Base-by-base conservation (phyloP, 169 alveolate species). In the Cryptosporidium parvum region DNA sequence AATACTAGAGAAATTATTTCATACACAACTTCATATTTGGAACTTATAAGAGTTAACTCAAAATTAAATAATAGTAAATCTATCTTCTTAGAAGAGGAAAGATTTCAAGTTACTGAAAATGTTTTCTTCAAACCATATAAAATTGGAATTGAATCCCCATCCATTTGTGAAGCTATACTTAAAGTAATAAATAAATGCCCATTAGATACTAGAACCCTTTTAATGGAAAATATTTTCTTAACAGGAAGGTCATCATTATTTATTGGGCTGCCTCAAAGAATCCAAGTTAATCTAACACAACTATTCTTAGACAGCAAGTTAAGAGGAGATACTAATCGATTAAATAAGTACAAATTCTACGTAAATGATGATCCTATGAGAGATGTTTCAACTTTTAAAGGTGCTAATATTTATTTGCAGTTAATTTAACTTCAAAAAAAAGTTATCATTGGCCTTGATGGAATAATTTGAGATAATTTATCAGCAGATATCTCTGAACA, bases 81-180 rank as follows among this genome's bases (percentile, higher is more conserved):
- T 42, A 59, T 80, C 26, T 45, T 61, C 39, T 44, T 80, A 44
- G 89, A 80, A 45, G 89, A 80, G 33, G 89, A 80, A 67, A 80
- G 89, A 48, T 80, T 80, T 33, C 89, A 62, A 37, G 89, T 80
- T 23, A 80, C 89, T 39, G 89, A 80, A 37, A 42, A 80, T 51
- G 89, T 80, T 18, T 80, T 80, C 53, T 80, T 80, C 35, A 62
- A 42, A 33, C 89, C 89, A 23, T 42, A 42, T 44, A 59, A 48
- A 10, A 65, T 80, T 31, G 89, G 89, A 44, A 62, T 62, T 61
- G 89, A 80, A 18, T 80, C 89, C 14, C 68, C 52, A 23, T 80
- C 89, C 37, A 65, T 80, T 14, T 80, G 89, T 44, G 89, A 80
- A 37, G 89, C 80, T 21, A 80, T 80, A 16, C 21, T 80, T 26